Percentiles rank a stretch among this genome's conserved stretches.
phyloP scores from a whole-genome alignment of 2,329 filamentous ascomycete species.

The Phialemonium atrogriseum region DNA sequence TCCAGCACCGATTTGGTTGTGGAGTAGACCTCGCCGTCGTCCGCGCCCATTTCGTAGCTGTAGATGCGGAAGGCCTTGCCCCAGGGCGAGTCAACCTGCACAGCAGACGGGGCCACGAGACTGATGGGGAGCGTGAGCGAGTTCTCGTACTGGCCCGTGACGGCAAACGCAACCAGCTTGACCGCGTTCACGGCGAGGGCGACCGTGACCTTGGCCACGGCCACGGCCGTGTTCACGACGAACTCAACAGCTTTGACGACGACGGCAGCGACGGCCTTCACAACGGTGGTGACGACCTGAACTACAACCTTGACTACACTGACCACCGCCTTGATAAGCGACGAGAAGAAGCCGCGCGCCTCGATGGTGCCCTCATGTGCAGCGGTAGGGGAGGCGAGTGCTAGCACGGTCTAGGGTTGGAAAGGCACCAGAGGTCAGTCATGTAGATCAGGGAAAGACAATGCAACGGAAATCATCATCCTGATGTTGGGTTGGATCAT shows the following conservation, averaged over 20 bases:
- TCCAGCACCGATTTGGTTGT: slow-evolving; percentile 2
- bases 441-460: too few species aligned
- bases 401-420: too few species aligned
- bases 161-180: slow-evolving; percentile 4
- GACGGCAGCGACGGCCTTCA: background rate
- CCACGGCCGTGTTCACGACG: background rate
- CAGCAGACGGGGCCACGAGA: background rate
- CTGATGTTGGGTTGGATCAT: too few species aligned
- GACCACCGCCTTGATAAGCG: background rate
- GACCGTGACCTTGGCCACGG: background rate
- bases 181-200: slow-evolving; percentile 3
- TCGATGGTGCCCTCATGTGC: too few species aligned
- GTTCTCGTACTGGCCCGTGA: slow-evolving; percentile 4
- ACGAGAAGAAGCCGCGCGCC: too few species aligned
- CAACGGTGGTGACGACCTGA: too few species aligned
- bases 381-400: too few species aligned
- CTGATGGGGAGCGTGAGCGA: slow-evolving; percentile 1
- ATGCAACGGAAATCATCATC: too few species aligned
- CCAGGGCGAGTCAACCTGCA: slow-evolving; percentile 3
- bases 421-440: too few species aligned
- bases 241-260: background rate
- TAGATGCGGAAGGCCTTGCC: slow-evolving; percentile 5
- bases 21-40: slow-evolving; percentile 2
- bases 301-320: too few species aligned
- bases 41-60: slow-evolving; percentile 3